Evolutionary conservation across 1,139 yeast genomes (phyloP), one percentile per base, ranked within the genome.

Genomic region (Diutina mesorugosa): DNA sequence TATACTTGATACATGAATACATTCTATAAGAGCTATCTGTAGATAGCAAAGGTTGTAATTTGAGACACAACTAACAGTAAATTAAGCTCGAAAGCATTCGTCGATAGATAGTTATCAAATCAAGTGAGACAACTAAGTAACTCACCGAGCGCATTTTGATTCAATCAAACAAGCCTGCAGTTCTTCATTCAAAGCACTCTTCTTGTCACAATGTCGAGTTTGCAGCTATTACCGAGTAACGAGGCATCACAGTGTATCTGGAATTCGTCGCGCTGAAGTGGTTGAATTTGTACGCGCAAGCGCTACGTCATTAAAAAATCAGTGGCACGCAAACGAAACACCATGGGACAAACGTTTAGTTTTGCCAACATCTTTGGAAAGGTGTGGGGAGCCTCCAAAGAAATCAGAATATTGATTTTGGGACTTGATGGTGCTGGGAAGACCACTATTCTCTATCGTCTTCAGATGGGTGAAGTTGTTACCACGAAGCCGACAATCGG

Each of bases 401-500:
- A 93, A 71, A 86, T 91, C 66, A 81, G 99, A 63, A 90, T 93
- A 58, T 80, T 93, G 61, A 93, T 93, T 64, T 77, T 93, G 57
- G 99, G 99, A 5, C 76, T 93, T 60, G 99, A 93, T 71, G 98
- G 98, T 73, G 98, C 99, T 2, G 99, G 99, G 57, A 93, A 93
- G 69, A 93, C 99, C 54, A 93, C 99, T 10, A 91, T 93, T 59
- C 78, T 93, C 60, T 93, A 93, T 73, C 82, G 95, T 63, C 77
- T 93, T 60, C 97, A 93, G 64, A 81, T 60, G 62, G 64, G 64
- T 14, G 64, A 62, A 56, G 61, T 59, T 51, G 62, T 61, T 54
- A 28, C 93, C 89, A 64, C 98, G 96, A 26, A 90, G 58, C 63
- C 63, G 28, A 67, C 99, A 9, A 90, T 93, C 62, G 99, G 99